phyloP scores from a whole-genome alignment of 805 yeast species.

The Diddensiella caesifluorescens region DNA sequence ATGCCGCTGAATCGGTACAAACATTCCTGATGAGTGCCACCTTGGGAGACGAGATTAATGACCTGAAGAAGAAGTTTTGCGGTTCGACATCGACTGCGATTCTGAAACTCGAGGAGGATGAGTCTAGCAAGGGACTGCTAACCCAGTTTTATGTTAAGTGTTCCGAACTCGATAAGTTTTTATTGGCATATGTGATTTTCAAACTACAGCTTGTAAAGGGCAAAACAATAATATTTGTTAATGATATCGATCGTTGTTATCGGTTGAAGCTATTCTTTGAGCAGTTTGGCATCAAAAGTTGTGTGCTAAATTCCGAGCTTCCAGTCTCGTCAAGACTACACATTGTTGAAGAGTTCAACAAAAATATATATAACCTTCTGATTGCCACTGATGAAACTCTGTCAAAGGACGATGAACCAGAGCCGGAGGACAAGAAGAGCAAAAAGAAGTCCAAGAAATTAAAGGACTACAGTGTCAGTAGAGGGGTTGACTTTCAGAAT shows the following conservation, averaged over 20 bases:
- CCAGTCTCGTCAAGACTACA: slow-evolving; percentile 92
- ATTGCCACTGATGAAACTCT: slow-evolving; percentile 93
- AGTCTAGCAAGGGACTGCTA: slow-evolving; percentile 51
- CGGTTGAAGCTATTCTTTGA: slow-evolving; percentile 84
- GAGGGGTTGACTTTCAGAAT: slow-evolving; percentile 95
- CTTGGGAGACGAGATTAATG: slow-evolving; percentile 75
- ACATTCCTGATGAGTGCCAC: slow-evolving; percentile 97
- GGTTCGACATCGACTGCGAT: slow-evolving; percentile 52
- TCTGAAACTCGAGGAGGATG: slow-evolving; percentile 70
- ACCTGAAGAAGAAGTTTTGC: slow-evolving; percentile 71
- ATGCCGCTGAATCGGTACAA: slow-evolving; percentile 52
- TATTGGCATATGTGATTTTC: slow-evolving; percentile 85
- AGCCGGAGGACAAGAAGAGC: slow-evolving; percentile 24
- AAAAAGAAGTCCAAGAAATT: slow-evolving; percentile 15
- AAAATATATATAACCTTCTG: slow-evolving; percentile 74
- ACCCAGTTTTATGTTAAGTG: slow-evolving; percentile 84
- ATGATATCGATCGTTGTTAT: slow-evolving; percentile 92
- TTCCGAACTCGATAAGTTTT: slow-evolving; percentile 84
- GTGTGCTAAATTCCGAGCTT: slow-evolving; percentile 85
- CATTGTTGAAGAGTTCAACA: slow-evolving; percentile 92
- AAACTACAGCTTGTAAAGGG: slow-evolving; percentile 86
- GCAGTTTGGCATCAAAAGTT: slow-evolving; percentile 87
- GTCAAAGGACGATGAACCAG: slow-evolving; percentile 49
- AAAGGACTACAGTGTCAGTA: slow-evolving; percentile 75
- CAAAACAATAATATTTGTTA: slow-evolving; percentile 84